These are phyloP conservation scores for Globisporangium rhizosaccharum DNA, from an alignment of 352 stramenopile species.

Conservation along the genomic window DNA sequence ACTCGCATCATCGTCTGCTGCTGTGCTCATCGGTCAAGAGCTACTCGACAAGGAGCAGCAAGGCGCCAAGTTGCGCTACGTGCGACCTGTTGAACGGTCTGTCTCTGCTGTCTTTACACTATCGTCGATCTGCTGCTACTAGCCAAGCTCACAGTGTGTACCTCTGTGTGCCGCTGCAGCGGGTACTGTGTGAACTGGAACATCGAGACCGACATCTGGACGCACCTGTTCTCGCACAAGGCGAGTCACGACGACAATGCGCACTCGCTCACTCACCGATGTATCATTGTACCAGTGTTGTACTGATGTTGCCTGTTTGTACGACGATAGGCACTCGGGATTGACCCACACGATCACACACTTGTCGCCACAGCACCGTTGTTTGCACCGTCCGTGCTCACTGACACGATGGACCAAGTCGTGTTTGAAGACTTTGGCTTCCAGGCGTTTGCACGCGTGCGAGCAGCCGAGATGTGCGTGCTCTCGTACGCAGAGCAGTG, in stretches of 20 bases:
- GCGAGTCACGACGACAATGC: slow-evolving; percentile 11
- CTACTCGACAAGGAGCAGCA: slow-evolving; percentile 46
- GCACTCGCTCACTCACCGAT: too few species aligned
- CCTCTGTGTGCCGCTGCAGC: slow-evolving; percentile 14
- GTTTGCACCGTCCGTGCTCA: slow-evolving; percentile 45
- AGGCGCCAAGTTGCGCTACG: slow-evolving; percentile 37
- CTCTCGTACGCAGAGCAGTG: slow-evolving; percentile 46
- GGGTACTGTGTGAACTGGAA: slow-evolving; percentile 84
- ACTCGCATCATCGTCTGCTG: slow-evolving; percentile 13
- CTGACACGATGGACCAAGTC: slow-evolving; percentile 74
- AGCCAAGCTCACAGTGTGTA: too few species aligned
- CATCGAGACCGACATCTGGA: slow-evolving; percentile 56
- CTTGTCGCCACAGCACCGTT: slow-evolving; percentile 57
- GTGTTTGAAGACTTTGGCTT: slow-evolving; percentile 79
- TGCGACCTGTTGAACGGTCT: slow-evolving; percentile 41
- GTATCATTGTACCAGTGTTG: too few species aligned
- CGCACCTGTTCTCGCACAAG: slow-evolving; percentile 44
- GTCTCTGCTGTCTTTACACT: not conserved
- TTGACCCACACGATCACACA: slow-evolving; percentile 41
- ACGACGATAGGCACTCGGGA: slow-evolving; percentile 30
- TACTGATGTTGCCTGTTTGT: too few species aligned
- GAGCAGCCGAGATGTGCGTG: slow-evolving; percentile 53
- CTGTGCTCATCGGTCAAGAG: slow-evolving; percentile 36
- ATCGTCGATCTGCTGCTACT: too few species aligned
- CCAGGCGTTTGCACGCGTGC: slow-evolving; percentile 41